A percentile compares a stretch with the other conserved stretches of the same genome.
Conservation (phyloP, 1,284 basidiomycete genomes). For the Thecaphora thlaspeos region DNA sequence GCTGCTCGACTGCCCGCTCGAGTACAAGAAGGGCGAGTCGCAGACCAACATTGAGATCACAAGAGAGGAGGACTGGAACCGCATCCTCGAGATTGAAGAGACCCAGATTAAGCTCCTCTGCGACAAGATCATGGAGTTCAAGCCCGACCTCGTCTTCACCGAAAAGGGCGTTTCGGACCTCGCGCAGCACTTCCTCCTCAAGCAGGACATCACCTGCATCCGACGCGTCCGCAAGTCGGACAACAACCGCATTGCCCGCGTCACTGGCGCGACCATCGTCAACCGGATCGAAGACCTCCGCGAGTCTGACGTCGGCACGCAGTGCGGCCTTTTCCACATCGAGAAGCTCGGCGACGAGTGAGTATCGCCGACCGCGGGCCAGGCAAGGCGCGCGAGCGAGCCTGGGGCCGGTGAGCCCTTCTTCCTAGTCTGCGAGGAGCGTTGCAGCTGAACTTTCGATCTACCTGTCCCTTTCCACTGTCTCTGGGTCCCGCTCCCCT, state of each 20-base stretch:
- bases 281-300: constrained; percentile 94
- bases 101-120: constrained; percentile 91
- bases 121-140: constrained; percentile 84
- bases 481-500: constrained; percentile 79
- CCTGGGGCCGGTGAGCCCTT: no score
- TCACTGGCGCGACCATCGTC: constrained; percentile 92
- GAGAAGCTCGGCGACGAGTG: constrained; percentile 97
- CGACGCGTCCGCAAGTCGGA: constrained; percentile 95
- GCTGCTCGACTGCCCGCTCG: constrained; percentile 89
- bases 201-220: constrained; percentile 85
- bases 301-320: constrained; percentile 84
- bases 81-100: constrained; percentile 92
- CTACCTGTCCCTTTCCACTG: constrained; percentile 96
- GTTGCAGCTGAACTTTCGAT: no score
- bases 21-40: constrained; percentile 98
- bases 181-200: constrained; percentile 87
- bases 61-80: constrained; percentile 89
- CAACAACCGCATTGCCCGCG: constrained; percentile 96
- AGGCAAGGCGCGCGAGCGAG: no score
- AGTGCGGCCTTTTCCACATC: constrained; percentile 91
- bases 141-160: constrained; percentile 91
- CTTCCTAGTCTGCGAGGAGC: no score
- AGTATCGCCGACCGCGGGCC: constrained; percentile 61
- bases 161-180: constrained; percentile 95
- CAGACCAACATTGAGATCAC: constrained; percentile 99